Conservation (phyloP, 257 asterid genomes). For the Solanum neorickii region DNA sequence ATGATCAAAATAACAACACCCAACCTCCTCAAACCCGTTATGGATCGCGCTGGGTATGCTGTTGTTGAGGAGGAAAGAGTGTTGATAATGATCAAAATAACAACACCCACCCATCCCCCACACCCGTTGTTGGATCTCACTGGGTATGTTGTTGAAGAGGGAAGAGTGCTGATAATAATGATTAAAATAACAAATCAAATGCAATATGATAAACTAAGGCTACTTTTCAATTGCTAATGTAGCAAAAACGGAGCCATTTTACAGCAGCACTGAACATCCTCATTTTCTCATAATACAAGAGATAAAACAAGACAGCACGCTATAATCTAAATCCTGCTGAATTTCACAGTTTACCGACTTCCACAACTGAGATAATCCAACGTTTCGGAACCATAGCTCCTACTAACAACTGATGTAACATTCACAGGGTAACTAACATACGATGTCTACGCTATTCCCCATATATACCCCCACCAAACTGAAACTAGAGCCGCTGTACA, state of each 20-base stretch:
- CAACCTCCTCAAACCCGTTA: not conserved
- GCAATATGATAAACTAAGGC: not conserved
- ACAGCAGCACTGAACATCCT: not conserved
- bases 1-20: too few species aligned
- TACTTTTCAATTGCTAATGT: not conserved
- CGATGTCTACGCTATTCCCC: not conserved
- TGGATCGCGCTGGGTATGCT: too few species aligned
- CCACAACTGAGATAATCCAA: not conserved
- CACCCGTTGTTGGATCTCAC: not conserved
- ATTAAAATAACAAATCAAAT: not conserved
- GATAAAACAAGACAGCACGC: not conserved
- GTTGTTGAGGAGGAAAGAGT: too few species aligned
- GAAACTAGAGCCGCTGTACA: not conserved
- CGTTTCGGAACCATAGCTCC: not conserved
- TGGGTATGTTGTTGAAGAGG: not conserved
- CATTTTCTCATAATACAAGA: not conserved
- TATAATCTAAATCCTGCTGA: not conserved
- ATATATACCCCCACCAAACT: constrained; percentile 5
- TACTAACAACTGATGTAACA: not conserved
- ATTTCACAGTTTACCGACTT: not conserved
- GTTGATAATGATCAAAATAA: too few species aligned
- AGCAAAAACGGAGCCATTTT: not conserved
- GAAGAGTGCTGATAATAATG: not conserved
- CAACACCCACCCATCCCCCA: not conserved
- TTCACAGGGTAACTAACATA: not conserved